Percentiles rank a stretch among this genome's conserved stretches.
These are phyloP conservation scores for Coniochaeta ligniaria DNA, from an alignment of 2,329 filamentous ascomycete genomes.

Conservation along the genomic window DNA sequence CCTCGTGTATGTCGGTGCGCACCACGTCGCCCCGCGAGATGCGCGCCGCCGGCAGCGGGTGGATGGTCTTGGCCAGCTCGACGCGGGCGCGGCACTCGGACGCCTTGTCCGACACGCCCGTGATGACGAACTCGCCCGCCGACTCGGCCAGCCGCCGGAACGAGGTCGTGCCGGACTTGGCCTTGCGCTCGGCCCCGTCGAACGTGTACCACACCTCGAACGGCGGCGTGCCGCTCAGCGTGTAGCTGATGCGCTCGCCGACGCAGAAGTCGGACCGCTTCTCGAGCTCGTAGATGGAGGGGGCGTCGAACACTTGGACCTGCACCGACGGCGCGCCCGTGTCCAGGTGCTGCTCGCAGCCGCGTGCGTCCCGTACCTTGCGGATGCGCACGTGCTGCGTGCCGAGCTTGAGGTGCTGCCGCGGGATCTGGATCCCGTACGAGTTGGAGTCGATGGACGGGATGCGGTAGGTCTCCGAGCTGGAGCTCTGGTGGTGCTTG, in stretches of 20 bases:
- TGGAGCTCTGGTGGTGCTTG: conserved; percentile 77
- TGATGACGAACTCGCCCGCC: conserved; percentile 83
- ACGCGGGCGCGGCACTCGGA: conserved; percentile 80
- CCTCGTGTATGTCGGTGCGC: conserved; percentile 91
- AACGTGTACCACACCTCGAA: conserved; percentile 94
- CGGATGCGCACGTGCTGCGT: conserved; percentile 83
- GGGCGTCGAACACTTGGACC: conserved; percentile 87
- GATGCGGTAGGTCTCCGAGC: conserved; percentile 75
- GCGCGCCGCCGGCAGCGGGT: conserved; percentile 84
- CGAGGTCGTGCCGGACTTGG: conserved; percentile 68
- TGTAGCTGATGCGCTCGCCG: conserved; percentile 88
- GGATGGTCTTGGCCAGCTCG: conserved; percentile 74
- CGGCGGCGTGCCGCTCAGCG: conserved; percentile 80
- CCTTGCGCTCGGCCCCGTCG: conserved; percentile 69
- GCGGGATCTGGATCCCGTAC: conserved; percentile 78
- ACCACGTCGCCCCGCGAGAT: conserved; percentile 78
- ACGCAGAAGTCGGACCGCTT: conserved; percentile 86
- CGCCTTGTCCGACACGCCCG: conserved; percentile 77
- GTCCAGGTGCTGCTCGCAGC: conserved; percentile 75
- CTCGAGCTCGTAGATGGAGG: conserved; percentile 82
- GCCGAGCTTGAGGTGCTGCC: conserved; percentile 78
- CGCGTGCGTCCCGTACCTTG: conserved; percentile 78
- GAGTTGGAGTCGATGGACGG: conserved; percentile 68
- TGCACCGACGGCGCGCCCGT: conserved; percentile 69
- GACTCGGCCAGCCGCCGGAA: conserved; percentile 93